phyloP scores from a whole-genome alignment of 257 asterid genomes.

The Gynochthodes officinalis region DNA sequence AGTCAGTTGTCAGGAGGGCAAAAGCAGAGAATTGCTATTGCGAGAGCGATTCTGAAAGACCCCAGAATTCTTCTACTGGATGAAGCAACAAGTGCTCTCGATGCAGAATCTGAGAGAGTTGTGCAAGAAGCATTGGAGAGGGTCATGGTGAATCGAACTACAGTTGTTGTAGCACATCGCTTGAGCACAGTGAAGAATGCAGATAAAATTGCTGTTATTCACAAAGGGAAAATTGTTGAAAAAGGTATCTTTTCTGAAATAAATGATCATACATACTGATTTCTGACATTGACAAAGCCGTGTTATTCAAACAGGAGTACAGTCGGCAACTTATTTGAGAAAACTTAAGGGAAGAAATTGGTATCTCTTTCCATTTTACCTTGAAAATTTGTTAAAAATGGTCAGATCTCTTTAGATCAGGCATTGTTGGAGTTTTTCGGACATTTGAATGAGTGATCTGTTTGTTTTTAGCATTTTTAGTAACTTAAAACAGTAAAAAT shows the following conservation, averaged over 20 bases:
- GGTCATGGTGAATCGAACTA: constrained; percentile 52
- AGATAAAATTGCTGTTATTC: constrained; percentile 49
- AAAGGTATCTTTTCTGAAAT: constrained; percentile 34
- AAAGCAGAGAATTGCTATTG: constrained; percentile 69
- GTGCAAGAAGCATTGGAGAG: constrained; percentile 56
- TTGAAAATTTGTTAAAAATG: neutral
- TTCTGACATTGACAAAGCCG: neutral
- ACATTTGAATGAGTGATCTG: neutral
- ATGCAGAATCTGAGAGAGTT: constrained; percentile 44
- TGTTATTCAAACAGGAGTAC: neutral
- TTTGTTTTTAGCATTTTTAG: neutral
- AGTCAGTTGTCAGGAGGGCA: constrained; percentile 69
- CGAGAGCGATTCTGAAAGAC: constrained; percentile 59
- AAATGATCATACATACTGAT: neutral
- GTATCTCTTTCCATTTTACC: neutral
- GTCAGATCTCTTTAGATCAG: neutral
- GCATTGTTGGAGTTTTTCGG: neutral
- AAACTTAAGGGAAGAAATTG: neutral
- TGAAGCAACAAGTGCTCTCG: constrained; percentile 70
- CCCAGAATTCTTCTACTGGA: constrained; percentile 66
- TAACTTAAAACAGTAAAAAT: neutral
- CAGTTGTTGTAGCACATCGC: constrained; percentile 66
- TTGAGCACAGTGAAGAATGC: constrained; percentile 59
- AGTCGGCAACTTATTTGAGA: neutral
- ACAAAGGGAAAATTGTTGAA: constrained; percentile 53